Conservation (phyloP, 345 rosid species). For the Aquilaria malaccensis region DNA sequence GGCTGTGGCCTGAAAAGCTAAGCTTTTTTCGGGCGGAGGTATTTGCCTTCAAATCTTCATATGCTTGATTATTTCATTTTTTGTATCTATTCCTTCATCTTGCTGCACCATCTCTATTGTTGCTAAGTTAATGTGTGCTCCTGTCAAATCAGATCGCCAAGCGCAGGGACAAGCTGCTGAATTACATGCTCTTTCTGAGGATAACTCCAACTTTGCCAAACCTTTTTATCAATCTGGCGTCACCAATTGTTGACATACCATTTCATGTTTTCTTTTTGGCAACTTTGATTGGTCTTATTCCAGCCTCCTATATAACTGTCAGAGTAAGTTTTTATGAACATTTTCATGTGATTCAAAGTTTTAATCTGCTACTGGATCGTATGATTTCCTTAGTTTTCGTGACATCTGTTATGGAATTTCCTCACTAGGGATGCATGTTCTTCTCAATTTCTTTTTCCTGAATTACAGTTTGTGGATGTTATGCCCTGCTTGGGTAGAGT, state of each 20-base stretch:
- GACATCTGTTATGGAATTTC: no score
- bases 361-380: no score
- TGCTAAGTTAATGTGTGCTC: conserved; percentile 3
- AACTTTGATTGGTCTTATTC: conserved; percentile 83
- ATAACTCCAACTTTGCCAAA: conserved; percentile 93
- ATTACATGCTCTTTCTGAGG: conserved; percentile 95
- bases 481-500: no score
- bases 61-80: neutral
- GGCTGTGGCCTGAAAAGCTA: conserved; percentile 98
- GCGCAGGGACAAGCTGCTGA: conserved; percentile 84
- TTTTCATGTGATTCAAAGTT: no score
- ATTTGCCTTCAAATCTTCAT: conserved; percentile 1
- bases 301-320: conserved; percentile 91
- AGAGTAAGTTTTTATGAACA: conserved; percentile 41
- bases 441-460: no score
- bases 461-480: no score
- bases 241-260: conserved; percentile 95
- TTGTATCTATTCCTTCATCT: neutral
- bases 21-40: conserved; percentile 97
- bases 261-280: conserved; percentile 92
- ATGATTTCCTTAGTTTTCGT: no score
- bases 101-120: conserved; percentile 1
- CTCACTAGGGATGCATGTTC: no score
- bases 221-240: conserved; percentile 95
- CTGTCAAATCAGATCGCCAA: conserved; percentile 60